These are phyloP conservation scores for Eragrostis nindensis DNA, from an alignment of 176 grass and related monocot genomes.

Conservation along the genomic window DNA sequence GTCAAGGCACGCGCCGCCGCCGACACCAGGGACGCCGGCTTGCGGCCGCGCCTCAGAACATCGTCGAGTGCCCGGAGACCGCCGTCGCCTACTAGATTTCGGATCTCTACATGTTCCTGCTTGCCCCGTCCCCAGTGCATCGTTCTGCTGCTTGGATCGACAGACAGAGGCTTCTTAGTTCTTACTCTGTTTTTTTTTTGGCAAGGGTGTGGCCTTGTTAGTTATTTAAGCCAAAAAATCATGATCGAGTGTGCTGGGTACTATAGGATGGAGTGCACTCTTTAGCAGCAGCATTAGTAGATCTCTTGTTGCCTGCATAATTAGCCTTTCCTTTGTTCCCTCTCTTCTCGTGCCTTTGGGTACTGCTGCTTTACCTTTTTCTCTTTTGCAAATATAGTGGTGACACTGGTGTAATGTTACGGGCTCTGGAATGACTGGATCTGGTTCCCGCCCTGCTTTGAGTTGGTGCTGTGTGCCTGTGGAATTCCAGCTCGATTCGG, in stretches of 20 bases:
- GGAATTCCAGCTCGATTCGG: not conserved
- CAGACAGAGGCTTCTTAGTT: not conserved
- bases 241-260: not conserved
- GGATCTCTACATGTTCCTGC: too few species aligned
- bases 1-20: not conserved
- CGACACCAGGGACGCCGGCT: not conserved
- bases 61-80: slow-evolving; percentile 51
- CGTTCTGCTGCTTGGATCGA: too few species aligned
- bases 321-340: not conserved
- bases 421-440: not conserved
- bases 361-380: too few species aligned
- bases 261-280: too few species aligned
- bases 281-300: not conserved
- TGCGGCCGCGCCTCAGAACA: slow-evolving; percentile 53
- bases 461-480: not conserved
- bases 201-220: not conserved
- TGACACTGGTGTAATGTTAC: not conserved
- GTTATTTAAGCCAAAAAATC: too few species aligned
- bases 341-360: not conserved
- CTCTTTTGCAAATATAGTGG: not conserved
- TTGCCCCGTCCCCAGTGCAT: too few species aligned
- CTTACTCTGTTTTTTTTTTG: not conserved
- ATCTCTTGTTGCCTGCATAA: not conserved
- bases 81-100: not conserved
- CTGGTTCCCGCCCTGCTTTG: too few species aligned